phyloP scores from a whole-genome alignment of 129 eudicot genomes.

The Artemisia argyi region DNA sequence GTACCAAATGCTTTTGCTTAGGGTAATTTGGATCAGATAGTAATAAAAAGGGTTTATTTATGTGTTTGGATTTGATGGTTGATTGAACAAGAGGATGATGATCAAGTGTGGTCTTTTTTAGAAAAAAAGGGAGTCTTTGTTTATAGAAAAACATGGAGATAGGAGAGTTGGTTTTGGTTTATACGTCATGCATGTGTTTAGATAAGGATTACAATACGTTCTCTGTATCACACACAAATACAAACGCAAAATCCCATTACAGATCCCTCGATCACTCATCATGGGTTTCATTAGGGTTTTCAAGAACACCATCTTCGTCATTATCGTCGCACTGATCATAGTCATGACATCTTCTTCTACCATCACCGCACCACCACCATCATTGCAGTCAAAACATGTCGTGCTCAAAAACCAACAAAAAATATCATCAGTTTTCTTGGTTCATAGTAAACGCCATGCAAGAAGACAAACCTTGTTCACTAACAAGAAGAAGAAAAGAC shows the following conservation, averaged over 20 bases:
- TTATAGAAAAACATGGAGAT: no score
- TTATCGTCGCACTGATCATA: not conserved
- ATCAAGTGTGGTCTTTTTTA: no score
- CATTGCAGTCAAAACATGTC: not conserved
- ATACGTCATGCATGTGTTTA: no score
- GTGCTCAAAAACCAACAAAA: slow-evolving; percentile 13
- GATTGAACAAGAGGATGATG: no score
- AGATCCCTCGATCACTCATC: slow-evolving; percentile 18
- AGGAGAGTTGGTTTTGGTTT: no score
- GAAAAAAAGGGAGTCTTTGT: no score
- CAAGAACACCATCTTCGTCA: slow-evolving; percentile 6
- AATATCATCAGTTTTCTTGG: slow-evolving; percentile 39
- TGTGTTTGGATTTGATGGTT: no score
- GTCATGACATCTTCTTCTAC: slow-evolving; percentile 5
- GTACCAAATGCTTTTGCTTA: no score
- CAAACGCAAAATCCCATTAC: slow-evolving; percentile 14
- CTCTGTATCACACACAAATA: not conserved
- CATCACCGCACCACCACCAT: slow-evolving; percentile 20
- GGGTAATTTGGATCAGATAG: no score
- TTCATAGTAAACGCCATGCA: not conserved
- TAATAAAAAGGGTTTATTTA: no score
- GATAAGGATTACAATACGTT: no score
- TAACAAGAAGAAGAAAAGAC: no score
- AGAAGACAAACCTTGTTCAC: slow-evolving; percentile 19
- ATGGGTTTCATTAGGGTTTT: slow-evolving; percentile 22